Evolutionary conservation across 306 rosid species (phyloP), one percentile per base, ranked within the genome.

Genomic region (Urtica urens): DNA sequence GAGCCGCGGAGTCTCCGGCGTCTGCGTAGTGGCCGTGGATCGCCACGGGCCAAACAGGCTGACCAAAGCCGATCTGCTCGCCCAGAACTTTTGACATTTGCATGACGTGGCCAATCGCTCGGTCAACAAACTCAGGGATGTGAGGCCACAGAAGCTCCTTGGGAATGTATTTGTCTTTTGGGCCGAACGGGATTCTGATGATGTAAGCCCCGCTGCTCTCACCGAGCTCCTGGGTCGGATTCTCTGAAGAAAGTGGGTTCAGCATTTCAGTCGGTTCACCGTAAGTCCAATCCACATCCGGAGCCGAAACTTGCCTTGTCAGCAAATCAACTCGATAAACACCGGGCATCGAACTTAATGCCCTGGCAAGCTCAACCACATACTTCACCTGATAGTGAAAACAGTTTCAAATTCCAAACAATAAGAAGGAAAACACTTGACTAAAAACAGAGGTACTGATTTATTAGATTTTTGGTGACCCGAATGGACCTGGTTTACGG

Each of bases 11-110:
- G 58, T 76, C 76, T 49, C 83, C 83, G 33, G 83, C 83, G 65
- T 76, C 83, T 31, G 83, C 83, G 58, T 76, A 76, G 51, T 76
- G 83, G 13, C 83, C 83, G 50, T 76, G 83, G 30, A 76, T 72
- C 13, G 83, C 83, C 40, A 68, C 51, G 3, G 83, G 83, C 83
- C 83, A 76, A 38, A 68, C 65, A n/a, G 73, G 65, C 34, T 65
- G 67, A 45, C 76, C 78, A 3, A 56, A 49, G 21, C 83, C 79
- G 58, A 76, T 58, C 41, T 76, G 83, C 65, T 68, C 79, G 14
- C 83, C 79, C 50, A 76, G 64, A 72, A 53, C 76, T 53, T 58
- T 72, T 35, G 83, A 76, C 68, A 76, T 65, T 50, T 77, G 79
- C 44, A 58, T 51, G 51, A 77, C 62, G 70, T 77, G 76, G 62